A percentile compares a stretch with the other conserved stretches of the same genome.
Conservation (phyloP, 2,329 filamentous ascomycete genomes). For the Furcasterigmium sp. region DNA sequence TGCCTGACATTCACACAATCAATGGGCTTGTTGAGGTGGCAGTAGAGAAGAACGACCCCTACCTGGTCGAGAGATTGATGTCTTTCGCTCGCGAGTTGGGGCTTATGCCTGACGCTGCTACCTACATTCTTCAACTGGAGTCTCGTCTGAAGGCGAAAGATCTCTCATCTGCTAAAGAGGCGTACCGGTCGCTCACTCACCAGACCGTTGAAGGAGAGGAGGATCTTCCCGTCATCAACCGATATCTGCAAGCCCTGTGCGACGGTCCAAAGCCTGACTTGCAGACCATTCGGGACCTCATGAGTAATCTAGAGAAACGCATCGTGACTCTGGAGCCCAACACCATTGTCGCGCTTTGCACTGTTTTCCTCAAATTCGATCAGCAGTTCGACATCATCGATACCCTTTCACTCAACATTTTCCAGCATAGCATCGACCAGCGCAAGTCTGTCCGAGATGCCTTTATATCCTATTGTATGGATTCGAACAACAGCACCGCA, state of each 20-base stretch:
- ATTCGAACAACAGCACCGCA: slow-evolving; percentile 55
- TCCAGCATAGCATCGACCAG: slow-evolving; percentile 65
- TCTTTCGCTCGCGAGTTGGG: slow-evolving; percentile 59
- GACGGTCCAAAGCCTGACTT: slow-evolving; percentile 56
- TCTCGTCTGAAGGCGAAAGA: slow-evolving; percentile 71
- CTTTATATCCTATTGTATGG: slow-evolving; percentile 63
- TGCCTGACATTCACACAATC: slow-evolving; percentile 66
- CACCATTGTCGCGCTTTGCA: slow-evolving; percentile 69
- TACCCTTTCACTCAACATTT: slow-evolving; percentile 69
- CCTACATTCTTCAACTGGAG: slow-evolving; percentile 69
- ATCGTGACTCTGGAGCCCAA: slow-evolving; percentile 65
- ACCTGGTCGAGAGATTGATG: slow-evolving; percentile 70
- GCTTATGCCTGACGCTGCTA: slow-evolving; percentile 63
- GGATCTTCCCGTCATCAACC: slow-evolving; percentile 62
- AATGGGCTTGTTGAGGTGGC: slow-evolving; percentile 72
- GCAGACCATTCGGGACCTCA: slow-evolving; percentile 65
- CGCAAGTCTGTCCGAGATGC: slow-evolving; percentile 60
- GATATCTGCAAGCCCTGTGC: slow-evolving; percentile 66
- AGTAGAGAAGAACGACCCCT: slow-evolving; percentile 62
- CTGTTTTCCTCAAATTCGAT: slow-evolving; percentile 68
- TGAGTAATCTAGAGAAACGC: slow-evolving; percentile 67
- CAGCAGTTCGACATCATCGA: slow-evolving; percentile 78
- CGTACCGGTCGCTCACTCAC: slow-evolving; percentile 58
- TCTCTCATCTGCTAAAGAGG: slow-evolving; percentile 60
- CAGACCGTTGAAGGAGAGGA: slow-evolving; percentile 45